Evolutionary conservation across 2,329 filamentous ascomycete genomes (phyloP), one percentile per base, ranked within the genome.

Genomic region (Cercospora janseana): DNA sequence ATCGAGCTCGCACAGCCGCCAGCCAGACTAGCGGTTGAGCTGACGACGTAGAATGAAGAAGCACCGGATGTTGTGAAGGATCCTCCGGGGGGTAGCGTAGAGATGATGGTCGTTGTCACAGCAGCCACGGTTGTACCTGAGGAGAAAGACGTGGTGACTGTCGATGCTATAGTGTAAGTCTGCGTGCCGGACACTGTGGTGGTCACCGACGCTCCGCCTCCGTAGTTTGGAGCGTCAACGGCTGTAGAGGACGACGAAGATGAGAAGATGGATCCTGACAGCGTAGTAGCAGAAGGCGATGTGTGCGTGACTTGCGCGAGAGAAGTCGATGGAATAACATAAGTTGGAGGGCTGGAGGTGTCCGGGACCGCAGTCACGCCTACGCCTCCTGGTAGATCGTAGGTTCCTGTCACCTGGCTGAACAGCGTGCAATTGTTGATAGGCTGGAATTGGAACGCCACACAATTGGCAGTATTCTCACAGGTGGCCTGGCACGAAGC

Each of bases 361-460:
- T 43, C 47, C 20, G 45, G 40, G 1, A 60, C 52, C 28, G 55
- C 48, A 3, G 45, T 47, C 5, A 49, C 61, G 13, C 55, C 60
- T 2, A 62, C 52, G 12, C 57, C 64, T 34, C 59, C 60, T 15
- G 57, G 49, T 8, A 58, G 38, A 12, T 44, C 23, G 5, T 46
- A 49, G 10, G 59, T 57, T 6, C 65, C 63, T 10, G 60, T 62
- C 6, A 66, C 54, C 3, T 53, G 26, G 41, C 61, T 64, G 38
- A 67, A 60, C 6, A 67, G 37, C 1, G 61, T 65, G 45, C 65
- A 68, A 12, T 62, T 53, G 15, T 44, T 60, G 15, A 42, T 31
- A 8, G 48, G 41, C 13, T 62, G 54, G 44, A 63, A 66, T 29
- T 66, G 64, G 35, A 63, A 54, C 1, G 60, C 64, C 5, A 62